Evolutionary conservation across 2,329 filamentous ascomycete species (phyloP).

Genomic region (Colletotrichum scovillei): DNA sequence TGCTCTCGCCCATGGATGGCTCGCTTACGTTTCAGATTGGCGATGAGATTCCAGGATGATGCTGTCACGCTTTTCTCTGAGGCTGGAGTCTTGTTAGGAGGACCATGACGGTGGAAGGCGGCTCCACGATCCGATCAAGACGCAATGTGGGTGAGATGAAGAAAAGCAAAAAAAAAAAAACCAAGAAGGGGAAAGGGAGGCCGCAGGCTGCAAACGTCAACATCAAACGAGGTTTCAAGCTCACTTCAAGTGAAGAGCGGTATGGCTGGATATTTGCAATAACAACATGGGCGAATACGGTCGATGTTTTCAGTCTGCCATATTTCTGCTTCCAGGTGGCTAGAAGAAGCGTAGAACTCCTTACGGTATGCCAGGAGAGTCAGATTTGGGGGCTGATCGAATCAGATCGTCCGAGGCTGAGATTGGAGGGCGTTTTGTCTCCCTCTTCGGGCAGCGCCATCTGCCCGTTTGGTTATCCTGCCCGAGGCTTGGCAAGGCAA

Average conservation of each 20-base stretch:
- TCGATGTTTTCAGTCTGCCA: background rate
- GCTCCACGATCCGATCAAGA: conserved; percentile 16
- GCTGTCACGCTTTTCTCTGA: conserved; percentile 24
- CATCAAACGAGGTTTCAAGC: conserved; percentile 16
- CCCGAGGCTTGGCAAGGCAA: conserved; percentile 17
- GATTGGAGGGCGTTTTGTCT: conserved; percentile 1
- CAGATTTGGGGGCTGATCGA: background rate
- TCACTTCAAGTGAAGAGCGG: background rate
- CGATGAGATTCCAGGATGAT: conserved; percentile 24
- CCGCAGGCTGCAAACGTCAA: background rate
- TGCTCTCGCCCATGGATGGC: conserved; percentile 18
- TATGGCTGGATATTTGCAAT: background rate
- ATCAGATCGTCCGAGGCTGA: conserved; percentile 17
- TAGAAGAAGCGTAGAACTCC: background rate
- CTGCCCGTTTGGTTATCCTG: conserved; percentile 14
- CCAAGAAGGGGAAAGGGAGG: background rate
- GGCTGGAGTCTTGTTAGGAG: background rate
- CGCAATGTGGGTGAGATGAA: conserved; percentile 6
- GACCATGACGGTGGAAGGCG: conserved; percentile 3
- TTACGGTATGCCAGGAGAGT: conserved; percentile 23
- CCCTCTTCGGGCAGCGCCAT: conserved; percentile 1
- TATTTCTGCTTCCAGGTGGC: conserved; percentile 1
- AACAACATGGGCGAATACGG: background rate
- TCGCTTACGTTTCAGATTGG: conserved; percentile 33
- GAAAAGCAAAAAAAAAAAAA: background rate